Conservation (phyloP, 495 filamentous ascomycete species). For the Talaromyces proteolyticus region DNA sequence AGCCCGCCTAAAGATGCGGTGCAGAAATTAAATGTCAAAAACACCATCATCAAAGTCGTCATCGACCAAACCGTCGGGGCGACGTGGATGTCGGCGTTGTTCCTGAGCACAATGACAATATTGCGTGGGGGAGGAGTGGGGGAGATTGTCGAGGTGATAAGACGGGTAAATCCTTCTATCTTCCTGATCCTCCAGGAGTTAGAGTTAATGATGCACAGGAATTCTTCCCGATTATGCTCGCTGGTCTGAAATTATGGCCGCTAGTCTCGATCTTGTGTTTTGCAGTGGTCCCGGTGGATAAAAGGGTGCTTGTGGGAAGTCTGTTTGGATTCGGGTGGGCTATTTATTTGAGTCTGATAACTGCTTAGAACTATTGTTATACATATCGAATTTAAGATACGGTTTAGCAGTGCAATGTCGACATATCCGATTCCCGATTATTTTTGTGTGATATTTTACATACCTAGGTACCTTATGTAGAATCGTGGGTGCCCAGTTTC, state of each 20-base stretch:
- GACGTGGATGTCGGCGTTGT: slow-evolving; percentile 64
- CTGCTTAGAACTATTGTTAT: slow-evolving; percentile 6
- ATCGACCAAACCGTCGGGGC: slow-evolving; percentile 79
- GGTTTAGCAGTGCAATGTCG: too few species aligned
- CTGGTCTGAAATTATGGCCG: slow-evolving; percentile 80
- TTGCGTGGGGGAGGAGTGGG: slow-evolving; percentile 30
- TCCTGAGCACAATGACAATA: slow-evolving; percentile 48
- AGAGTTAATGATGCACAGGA: too few species aligned
- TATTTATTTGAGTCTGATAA: slow-evolving; percentile 67
- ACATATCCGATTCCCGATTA: too few species aligned
- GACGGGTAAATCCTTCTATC: too few species aligned
- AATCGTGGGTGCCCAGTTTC: too few species aligned
- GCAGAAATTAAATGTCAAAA: slow-evolving; percentile 50
- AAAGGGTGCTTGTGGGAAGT: slow-evolving; percentile 61
- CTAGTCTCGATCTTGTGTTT: slow-evolving; percentile 69
- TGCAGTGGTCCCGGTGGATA: slow-evolving; percentile 64
- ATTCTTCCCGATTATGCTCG: slow-evolving; percentile 60
- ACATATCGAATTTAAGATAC: too few species aligned
- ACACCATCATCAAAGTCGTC: slow-evolving; percentile 68
- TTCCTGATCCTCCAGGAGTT: too few species aligned
- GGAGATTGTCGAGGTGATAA: slow-evolving; percentile 22
- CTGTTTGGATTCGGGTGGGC: slow-evolving; percentile 76
- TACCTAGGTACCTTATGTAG: too few species aligned
- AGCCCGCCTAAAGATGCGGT: slow-evolving; percentile 7
- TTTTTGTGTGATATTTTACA: too few species aligned